Base-by-base conservation (phyloP, 768 basidiomycete species). In the Rhodotorula graminis region DNA sequence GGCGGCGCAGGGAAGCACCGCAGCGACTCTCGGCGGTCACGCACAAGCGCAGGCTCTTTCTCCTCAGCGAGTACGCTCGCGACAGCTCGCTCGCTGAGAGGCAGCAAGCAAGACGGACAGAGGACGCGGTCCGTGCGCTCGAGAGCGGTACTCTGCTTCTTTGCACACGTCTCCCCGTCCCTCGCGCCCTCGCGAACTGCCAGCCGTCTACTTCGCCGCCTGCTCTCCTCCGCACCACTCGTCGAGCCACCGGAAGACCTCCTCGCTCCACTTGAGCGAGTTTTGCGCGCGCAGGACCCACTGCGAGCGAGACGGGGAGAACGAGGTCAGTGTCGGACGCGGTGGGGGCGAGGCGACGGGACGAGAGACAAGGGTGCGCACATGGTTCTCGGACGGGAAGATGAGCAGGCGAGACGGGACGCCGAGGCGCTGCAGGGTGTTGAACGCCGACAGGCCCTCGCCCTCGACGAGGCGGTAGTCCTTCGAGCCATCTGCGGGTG, bases 361-460 rank as follows among this genome's bases (percentile, higher is more conserved):
- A 40, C 87, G 87, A 93, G 93, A 44, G 37, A 37, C 5, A 37
- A 37, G 37, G 37, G 37, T 37, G 37, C 60, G 29, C 14, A 61
- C 60, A 79, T 95, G 93, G 75, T 93, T 95, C 82, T 95, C 93
- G 75, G 90, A 87, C 0, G 91, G 90, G 82, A 93, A 94, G 85
- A 89, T 92, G 49, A 94, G 52, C 37, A 78, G 72, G 7, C 77
- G 70, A 33, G 65, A 68, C 6, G 77, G 79, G 37, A 78, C 52
- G 53, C 74, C 72, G 40, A 72, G 70, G 0, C 77, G 65, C 52
- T 79, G 78, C 12, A 79, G 67, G 29, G 78, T 70, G 58, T 79
- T 78, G 71, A 79, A 79, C 15, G 72, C 75, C 8, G 67, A 75
- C 21, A 79, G 56, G 19, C 73, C 69, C 40, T 76, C 71, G 25